Evolutionary conservation across 495 filamentous ascomycete genomes (phyloP).

Genomic region (Coniosporium apollinis): DNA sequence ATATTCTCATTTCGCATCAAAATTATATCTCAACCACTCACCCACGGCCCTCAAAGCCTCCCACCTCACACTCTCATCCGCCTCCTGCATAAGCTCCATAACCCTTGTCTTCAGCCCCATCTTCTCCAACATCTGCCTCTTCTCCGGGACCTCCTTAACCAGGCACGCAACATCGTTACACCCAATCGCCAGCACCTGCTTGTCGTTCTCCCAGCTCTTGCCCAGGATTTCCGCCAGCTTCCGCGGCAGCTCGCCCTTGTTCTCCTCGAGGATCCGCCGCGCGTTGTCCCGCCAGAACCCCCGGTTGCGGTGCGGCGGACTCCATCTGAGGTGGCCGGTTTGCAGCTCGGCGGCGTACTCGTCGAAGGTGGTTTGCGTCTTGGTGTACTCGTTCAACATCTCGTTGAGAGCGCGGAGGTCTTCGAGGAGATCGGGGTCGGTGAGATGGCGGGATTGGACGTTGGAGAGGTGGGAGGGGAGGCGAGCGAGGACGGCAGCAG

Average conservation of each 20-base stretch:
- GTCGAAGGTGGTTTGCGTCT: slow-evolving; percentile 93
- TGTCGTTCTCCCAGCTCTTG: slow-evolving; percentile 80
- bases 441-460: slow-evolving; percentile 64
- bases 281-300: slow-evolving; percentile 94
- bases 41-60: slow-evolving; percentile 87
- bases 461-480: slow-evolving; percentile 70
- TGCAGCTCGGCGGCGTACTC: slow-evolving; percentile 84
- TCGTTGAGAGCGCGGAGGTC: slow-evolving; percentile 61
- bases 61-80: slow-evolving; percentile 82
- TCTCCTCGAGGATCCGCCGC: slow-evolving; percentile 73
- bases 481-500: slow-evolving; percentile 62
- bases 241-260: slow-evolving; percentile 60
- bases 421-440: slow-evolving; percentile 76
- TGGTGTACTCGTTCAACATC: slow-evolving; percentile 82
- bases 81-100: slow-evolving; percentile 90
- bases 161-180: slow-evolving; percentile 86
- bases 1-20: no score
- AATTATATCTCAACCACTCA: slow-evolving; percentile 75
- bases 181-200: slow-evolving; percentile 86
- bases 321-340: slow-evolving; percentile 85
- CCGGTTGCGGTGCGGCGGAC: slow-evolving; percentile 77
- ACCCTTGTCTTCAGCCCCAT: slow-evolving; percentile 78
- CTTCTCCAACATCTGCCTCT: slow-evolving; percentile 65
- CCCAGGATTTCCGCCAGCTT: slow-evolving; percentile 76
- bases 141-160: slow-evolving; percentile 82